Conservation (phyloP, 495 filamentous ascomycete genomes). For the Parmelia sp. region DNA sequence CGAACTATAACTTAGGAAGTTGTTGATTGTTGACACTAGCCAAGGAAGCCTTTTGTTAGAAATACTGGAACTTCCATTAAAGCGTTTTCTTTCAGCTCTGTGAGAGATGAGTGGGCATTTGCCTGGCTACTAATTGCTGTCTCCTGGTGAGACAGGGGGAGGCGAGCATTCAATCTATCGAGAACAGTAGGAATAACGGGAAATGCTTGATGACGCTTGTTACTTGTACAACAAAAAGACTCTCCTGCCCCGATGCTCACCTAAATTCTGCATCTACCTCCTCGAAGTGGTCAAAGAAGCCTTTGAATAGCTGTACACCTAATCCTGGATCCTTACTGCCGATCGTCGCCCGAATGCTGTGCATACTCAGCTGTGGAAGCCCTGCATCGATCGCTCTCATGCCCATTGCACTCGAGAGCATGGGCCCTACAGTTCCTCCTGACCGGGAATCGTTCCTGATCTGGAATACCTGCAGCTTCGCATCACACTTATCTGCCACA, state of each 20-base stretch:
- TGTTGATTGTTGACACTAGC: background rate
- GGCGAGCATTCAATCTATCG: background rate
- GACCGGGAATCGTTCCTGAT: slow-evolving; percentile 84
- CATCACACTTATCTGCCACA: slow-evolving; percentile 62
- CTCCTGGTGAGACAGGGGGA: background rate
- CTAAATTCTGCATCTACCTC: slow-evolving; percentile 77
- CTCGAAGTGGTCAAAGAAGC: slow-evolving; percentile 84
- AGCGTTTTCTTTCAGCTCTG: background rate
- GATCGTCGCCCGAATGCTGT: slow-evolving; percentile 85
- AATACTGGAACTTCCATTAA: too few species aligned
- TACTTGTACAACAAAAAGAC: background rate
- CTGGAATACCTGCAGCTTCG: slow-evolving; percentile 81
- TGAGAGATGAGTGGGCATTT: background rate
- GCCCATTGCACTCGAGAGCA: slow-evolving; percentile 74
- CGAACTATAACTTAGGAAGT: background rate
- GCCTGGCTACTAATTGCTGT: background rate
- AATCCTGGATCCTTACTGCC: slow-evolving; percentile 82
- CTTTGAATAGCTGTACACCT: slow-evolving; percentile 81
- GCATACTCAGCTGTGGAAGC: slow-evolving; percentile 91
- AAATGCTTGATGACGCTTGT: background rate
- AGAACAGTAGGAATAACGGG: background rate
- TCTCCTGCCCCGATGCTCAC: background rate
- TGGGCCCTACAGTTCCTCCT: slow-evolving; percentile 93
- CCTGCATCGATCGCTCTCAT: slow-evolving; percentile 84
- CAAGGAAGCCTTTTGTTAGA: background rate